Percentiles rank a stretch among this genome's conserved stretches.
phyloP scores from a whole-genome alignment of 768 basidiomycete genomes.

The Leucosporidium scottii region DNA sequence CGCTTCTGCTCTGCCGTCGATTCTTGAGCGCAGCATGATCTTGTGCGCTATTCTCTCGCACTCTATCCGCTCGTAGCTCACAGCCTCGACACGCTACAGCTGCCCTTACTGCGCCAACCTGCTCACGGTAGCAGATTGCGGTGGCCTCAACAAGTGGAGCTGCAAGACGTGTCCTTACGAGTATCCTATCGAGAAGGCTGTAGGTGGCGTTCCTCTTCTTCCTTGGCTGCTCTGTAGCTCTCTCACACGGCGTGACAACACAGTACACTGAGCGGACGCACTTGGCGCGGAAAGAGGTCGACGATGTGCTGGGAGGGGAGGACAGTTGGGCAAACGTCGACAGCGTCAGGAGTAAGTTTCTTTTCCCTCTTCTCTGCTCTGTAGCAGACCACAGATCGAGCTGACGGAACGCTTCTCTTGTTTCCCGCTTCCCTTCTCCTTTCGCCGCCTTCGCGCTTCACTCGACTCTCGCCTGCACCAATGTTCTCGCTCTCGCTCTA shows the following conservation, averaged over 20 bases:
- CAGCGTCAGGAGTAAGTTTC: slow-evolving; percentile 60
- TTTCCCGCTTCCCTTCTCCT: too few relatives aligned
- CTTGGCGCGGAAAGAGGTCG: slow-evolving; percentile 79
- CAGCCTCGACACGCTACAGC: slow-evolving; percentile 28
- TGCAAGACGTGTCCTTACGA: slow-evolving; percentile 78
- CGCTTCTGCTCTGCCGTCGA: too few relatives aligned
- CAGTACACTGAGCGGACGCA: slow-evolving; percentile 89
- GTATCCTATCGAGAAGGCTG: background rate
- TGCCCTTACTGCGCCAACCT: slow-evolving; percentile 92
- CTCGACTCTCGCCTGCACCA: too few relatives aligned
- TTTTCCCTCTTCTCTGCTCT: background rate
- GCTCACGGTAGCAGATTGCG: slow-evolving; percentile 61
- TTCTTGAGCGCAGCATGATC: background rate
- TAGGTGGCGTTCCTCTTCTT: background rate
- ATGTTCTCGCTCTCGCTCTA: too few relatives aligned
- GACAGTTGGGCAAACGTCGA: slow-evolving; percentile 93
- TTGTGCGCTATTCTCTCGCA: background rate
- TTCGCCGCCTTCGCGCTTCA: background rate
- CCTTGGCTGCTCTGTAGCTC: background rate
- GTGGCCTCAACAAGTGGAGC: slow-evolving; percentile 76
- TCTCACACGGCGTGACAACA: slow-evolving; percentile 33
- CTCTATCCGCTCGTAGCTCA: too few relatives aligned
- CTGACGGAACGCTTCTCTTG: background rate
- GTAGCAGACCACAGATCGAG: background rate
- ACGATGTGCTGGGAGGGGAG: slow-evolving; percentile 91